Conservation (phyloP, 2,329 filamentous ascomycete species). For the Fusarium pseudocircinatum region DNA sequence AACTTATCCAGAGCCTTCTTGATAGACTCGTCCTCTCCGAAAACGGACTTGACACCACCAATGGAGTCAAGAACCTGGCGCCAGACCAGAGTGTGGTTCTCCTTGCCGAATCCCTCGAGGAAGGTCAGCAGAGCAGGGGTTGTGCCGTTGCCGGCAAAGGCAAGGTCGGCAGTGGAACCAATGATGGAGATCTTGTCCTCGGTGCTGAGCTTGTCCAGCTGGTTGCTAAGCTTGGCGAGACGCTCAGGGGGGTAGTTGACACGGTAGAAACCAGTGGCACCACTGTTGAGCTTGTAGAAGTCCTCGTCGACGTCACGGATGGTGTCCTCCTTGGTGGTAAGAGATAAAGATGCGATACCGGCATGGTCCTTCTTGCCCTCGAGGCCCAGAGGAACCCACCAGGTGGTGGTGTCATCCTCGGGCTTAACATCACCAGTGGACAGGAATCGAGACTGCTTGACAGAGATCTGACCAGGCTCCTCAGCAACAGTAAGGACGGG, state of each 20-base stretch:
- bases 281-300: conserved; percentile 95
- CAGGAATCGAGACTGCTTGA: conserved; percentile 90
- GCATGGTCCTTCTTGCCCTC: conserved; percentile 76
- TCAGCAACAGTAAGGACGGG: conserved; percentile 89
- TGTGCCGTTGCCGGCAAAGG: conserved; percentile 84
- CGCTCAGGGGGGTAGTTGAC: conserved; percentile 92
- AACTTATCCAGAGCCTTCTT: conserved; percentile 81
- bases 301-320: conserved; percentile 77
- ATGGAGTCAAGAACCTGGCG: conserved; percentile 83
- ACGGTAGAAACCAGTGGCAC: conserved; percentile 88
- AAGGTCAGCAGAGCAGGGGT: conserved; percentile 86
- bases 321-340: conserved; percentile 80
- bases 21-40: conserved; percentile 78
- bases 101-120: conserved; percentile 82
- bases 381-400: conserved; percentile 94
- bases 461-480: conserved; percentile 80
- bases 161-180: conserved; percentile 88
- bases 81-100: conserved; percentile 90
- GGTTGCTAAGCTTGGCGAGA: conserved; percentile 80
- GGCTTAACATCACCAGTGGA: conserved; percentile 90
- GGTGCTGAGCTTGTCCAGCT: conserved; percentile 78
- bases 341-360: conserved; percentile 70
- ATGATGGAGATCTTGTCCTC: conserved; percentile 94
- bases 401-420: conserved; percentile 89
- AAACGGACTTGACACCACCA: conserved; percentile 82